Evolutionary conservation across 228 moss, liverwort and hornwort genomes (phyloP), one percentile per base, ranked within the genome.

Genomic region (Sphagnum magellanicum): DNA sequence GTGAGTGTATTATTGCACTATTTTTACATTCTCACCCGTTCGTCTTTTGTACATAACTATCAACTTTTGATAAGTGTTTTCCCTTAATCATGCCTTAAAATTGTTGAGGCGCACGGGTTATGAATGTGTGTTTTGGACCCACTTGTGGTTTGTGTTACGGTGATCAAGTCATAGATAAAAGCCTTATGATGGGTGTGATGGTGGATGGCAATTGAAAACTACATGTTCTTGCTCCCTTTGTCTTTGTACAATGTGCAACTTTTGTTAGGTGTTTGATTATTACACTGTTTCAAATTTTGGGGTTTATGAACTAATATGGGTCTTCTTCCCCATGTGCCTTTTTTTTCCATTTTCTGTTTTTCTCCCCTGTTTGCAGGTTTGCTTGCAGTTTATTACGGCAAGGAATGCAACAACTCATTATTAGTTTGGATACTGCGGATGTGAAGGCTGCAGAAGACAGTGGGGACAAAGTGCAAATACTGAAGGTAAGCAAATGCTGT

Each of bases 301-400:
- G 15, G 14, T 10, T 51, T 4, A 3, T 51, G 16, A 62, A 5
- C 61, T 62, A 16, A 16, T 7, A 10, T 5, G 16, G 47, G 32
- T 6, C 8, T 32, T 16, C n/a, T 86, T 86, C 72, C 10, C 50
- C 49, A 8, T 66, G 5, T 50, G 8, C 55, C 55, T 55, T 8
- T 8, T 12, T 55, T 55, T 55, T 55, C 55, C 55, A 12, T 8
- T 12, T 12, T 55, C 49, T 67, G 48, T 50, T 16, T 73, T 14
- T 48, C 72, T 50, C n/a, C 9, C 15, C 50, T 63, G 32, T 55
- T 12, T 72, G 63, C 86, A 86, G 86, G 67, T 88, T 88, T 78
- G 81, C 87, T 48, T 87, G 87, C 76, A 87, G 87, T 81, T 74
- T 87, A 70, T 74, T 87, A 72, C 76, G 87, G 59, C 87, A 87